phyloP scores from a whole-genome alignment of 2,329 filamentous ascomycete species.

The Zymoseptoria ardabiliae region DNA sequence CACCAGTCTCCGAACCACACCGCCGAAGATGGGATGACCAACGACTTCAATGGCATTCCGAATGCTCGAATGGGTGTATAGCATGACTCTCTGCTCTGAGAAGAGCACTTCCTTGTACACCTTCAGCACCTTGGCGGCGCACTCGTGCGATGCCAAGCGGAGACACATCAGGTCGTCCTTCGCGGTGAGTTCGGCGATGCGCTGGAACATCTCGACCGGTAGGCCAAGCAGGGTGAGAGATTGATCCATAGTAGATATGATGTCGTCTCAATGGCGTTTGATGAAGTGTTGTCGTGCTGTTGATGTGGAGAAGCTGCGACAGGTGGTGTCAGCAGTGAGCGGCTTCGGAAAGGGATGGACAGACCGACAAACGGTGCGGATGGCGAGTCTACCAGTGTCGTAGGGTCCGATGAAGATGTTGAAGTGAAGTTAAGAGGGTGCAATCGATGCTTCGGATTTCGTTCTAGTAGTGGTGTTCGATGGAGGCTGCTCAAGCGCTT shows the following conservation, averaged over 20 bases:
- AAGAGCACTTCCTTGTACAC: not conserved
- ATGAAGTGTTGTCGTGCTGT: not conserved
- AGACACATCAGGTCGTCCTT: not conserved
- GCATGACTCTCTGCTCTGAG: not conserved
- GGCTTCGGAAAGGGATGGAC: not conserved
- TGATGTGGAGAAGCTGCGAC: not conserved
- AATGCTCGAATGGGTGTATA: not conserved
- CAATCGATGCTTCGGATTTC: not conserved
- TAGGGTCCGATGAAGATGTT: not conserved
- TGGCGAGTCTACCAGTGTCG: too few species aligned
- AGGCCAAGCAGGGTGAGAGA: not conserved
- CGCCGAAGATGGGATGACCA: not conserved
- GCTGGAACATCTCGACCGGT: not conserved
- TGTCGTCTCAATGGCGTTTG: not conserved
- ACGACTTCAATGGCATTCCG: not conserved
- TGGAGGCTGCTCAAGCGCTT: not conserved
- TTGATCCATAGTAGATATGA: not conserved
- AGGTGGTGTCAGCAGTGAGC: not conserved
- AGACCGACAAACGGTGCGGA: not conserved
- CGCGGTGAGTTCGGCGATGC: not conserved
- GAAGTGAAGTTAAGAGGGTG: not conserved
- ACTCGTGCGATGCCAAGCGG: not conserved
- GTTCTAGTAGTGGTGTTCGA: not conserved
- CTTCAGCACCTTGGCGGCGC: not conserved
- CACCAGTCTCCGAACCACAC: not conserved